phyloP scores from a whole-genome alignment of 257 asterid species.

The Craterostigma plantagineum region DNA sequence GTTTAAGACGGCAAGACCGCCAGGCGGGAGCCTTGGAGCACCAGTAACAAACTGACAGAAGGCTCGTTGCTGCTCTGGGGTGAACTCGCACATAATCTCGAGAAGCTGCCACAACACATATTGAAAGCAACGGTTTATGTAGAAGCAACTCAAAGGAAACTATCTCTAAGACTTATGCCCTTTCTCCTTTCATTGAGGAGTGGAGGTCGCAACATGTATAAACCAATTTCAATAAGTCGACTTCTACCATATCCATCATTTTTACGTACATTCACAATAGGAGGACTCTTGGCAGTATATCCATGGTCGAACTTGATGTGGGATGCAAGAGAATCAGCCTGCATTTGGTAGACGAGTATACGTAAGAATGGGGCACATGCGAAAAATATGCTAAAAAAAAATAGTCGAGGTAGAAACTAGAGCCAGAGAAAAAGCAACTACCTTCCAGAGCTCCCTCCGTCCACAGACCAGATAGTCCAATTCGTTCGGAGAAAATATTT shows the following conservation, averaged over 20 bases:
- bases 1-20: conserved; percentile 84
- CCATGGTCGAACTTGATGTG: conserved; percentile 99
- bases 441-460: conserved; percentile 97
- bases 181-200: too few species aligned
- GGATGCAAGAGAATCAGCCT: conserved; percentile 83
- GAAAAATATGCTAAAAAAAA: neutral
- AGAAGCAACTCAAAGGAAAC: too few species aligned
- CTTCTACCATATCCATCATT: too few species aligned
- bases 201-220: too few species aligned
- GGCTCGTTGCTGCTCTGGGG: conserved; percentile 84
- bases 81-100: conserved; percentile 94
- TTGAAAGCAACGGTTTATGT: too few species aligned
- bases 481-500: conserved; percentile 84
- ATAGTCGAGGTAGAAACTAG: conserved; percentile 4
- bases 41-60: conserved; percentile 99
- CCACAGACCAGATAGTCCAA: conserved; percentile 95
- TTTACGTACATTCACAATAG: conserved; percentile 43
- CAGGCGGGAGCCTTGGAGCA: conserved; percentile 98
- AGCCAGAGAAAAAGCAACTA: conserved; percentile 11
- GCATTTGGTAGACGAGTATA: conserved; percentile 11
- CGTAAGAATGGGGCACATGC: conserved; percentile 8
- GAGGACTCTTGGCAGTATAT: conserved; percentile 92
- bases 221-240: conserved; percentile 4
- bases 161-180: too few species aligned
- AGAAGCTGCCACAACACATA: conserved; percentile 53